These are phyloP conservation scores for Neonectria magnoliae DNA, from an alignment of 2,329 filamentous ascomycete species.

Conservation along the genomic window DNA sequence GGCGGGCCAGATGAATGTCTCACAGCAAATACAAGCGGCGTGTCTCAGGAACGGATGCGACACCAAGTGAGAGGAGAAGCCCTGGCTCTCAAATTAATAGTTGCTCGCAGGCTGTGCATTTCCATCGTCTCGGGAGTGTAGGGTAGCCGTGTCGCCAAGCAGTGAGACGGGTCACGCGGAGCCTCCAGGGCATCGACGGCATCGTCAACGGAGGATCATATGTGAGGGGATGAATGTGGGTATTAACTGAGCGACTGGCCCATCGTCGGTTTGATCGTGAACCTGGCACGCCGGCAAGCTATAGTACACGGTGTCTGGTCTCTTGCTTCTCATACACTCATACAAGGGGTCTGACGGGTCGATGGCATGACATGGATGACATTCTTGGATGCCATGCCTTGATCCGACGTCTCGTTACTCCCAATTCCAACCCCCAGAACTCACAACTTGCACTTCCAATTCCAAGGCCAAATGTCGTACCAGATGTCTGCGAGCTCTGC, in stretches of 20 bases:
- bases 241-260: slow-evolving; percentile 21
- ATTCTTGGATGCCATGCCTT: slow-evolving; percentile 30
- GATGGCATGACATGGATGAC: slow-evolving; percentile 25
- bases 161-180: not conserved
- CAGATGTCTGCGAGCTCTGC: slow-evolving; percentile 39
- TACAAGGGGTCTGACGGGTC: slow-evolving; percentile 14
- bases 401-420: slow-evolving; percentile 28
- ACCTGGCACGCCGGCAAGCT: slow-evolving; percentile 25
- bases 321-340: slow-evolving; percentile 11
- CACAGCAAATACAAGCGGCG: slow-evolving; percentile 4
- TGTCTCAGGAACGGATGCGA: slow-evolving; percentile 26
- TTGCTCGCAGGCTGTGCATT: not conserved
- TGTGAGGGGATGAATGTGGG: slow-evolving; percentile 12
- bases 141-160: not conserved
- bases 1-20: slow-evolving; percentile 17
- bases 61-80: slow-evolving; percentile 1
- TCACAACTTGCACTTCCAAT: slow-evolving; percentile 44
- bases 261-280: slow-evolving; percentile 23
- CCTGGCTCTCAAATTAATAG: not conserved
- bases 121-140: slow-evolving; percentile 1
- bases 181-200: not conserved
- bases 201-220: not conserved
- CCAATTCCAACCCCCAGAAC: slow-evolving; percentile 33
- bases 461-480: slow-evolving; percentile 36
- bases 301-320: slow-evolving; percentile 22